Conservation (phyloP, 768 basidiomycete genomes). For the Suillus spraguei region DNA sequence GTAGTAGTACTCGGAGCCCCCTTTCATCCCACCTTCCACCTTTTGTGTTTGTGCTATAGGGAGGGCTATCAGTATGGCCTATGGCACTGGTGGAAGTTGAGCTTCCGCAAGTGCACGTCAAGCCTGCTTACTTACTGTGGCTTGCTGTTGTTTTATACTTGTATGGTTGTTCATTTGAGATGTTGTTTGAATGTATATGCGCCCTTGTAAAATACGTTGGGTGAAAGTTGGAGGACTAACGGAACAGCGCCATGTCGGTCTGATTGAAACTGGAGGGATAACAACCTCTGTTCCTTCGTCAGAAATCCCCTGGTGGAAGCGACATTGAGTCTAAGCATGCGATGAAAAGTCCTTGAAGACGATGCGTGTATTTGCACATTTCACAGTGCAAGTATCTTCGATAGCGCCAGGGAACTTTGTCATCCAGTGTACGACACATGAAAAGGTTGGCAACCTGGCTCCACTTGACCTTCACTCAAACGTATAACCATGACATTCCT, state of each 20-base stretch:
- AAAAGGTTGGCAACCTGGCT: neutral
- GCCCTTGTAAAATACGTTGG: neutral
- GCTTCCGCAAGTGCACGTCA: neutral
- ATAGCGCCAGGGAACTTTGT: neutral
- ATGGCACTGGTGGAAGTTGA: slow-evolving; percentile 1
- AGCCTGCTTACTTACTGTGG: neutral
- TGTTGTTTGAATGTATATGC: neutral
- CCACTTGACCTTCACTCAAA: neutral
- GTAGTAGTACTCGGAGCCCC: neutral
- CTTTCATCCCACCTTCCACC: neutral
- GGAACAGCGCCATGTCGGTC: neutral
- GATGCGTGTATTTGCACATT: neutral
- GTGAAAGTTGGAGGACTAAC: neutral
- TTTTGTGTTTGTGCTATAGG: neutral
- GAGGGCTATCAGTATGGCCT: neutral
- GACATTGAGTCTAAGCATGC: neutral
- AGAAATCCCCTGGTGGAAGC: neutral
- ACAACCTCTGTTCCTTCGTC: neutral
- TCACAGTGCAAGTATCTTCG: neutral
- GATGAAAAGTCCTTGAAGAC: neutral
- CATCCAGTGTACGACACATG: neutral
- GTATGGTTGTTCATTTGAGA: slow-evolving; percentile 5
- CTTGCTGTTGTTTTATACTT: slow-evolving; percentile 5
- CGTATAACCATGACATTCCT: neutral
- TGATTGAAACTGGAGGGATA: neutral